Evolutionary conservation across 176 grass and related monocot species (phyloP), one percentile per base, ranked within the genome.

Genomic region (sorghum (Sorghum bicolor)): DNA sequence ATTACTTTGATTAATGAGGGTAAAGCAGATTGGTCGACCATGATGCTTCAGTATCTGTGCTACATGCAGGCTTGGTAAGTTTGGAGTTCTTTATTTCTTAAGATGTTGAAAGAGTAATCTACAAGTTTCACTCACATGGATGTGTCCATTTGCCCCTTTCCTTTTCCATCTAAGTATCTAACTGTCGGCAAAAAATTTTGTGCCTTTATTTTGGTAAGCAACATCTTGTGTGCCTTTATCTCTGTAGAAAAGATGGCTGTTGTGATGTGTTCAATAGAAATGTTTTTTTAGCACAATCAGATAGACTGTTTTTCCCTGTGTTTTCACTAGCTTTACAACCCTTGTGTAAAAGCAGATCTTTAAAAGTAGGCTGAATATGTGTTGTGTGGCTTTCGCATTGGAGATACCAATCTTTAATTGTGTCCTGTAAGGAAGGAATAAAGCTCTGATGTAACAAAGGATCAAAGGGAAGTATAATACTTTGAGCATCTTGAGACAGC

Each of bases 361-460:
- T 58, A 69, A 83, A 88, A 80, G 74, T 79, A 71, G 64, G 40
- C 52, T 85, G 77, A 85, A 77, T 88, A 72, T 85, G 57, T 88
- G 33, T 82, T 61, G 43, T 29, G 13, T 88, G 77, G 57, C 86
- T 68, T 91, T 82, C 77, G 15, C 53, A 85, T 73, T 85, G 72
- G 82, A 89, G 96, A 96, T 99, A 48, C 93, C 78, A 89, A 94
- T 48, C 91, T 90, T 93, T 93, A 82, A 69, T 72, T 89, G 65
- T 76, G 73, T 43, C 50, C 74, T 85, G 78, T 58, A 76, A 94
- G 73, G 82, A 94, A 94, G 87, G 89, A 98, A 94, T 95, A 88
- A 89, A 75, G 71, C 82, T 91, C 4, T 37, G 65, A 53, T 65
- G 41, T 74, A 89, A 83, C 72, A 79, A 87, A 83, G 74, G 82